phyloP scores from a whole-genome alignment of 208 protist species.

The Trichomonas vaginalis region DNA sequence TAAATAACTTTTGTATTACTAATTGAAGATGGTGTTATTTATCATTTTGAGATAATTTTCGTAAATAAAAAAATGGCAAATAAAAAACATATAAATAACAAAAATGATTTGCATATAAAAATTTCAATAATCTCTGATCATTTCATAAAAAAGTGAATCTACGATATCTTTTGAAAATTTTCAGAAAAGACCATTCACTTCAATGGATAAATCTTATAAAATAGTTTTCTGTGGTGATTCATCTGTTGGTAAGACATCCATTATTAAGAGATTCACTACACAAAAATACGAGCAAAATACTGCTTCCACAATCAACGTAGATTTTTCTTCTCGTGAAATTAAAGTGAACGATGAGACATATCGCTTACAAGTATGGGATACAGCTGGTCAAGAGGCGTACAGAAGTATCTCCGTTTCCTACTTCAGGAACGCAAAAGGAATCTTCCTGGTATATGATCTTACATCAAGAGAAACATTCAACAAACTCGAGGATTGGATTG shows the following conservation, averaged over 20 bases:
- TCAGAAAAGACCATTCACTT: too few species aligned
- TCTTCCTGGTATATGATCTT: neutral
- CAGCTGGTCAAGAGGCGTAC: neutral
- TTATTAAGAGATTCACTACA: neutral
- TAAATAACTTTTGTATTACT: too few species aligned
- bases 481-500: neutral
- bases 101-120: too few species aligned
- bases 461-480: neutral
- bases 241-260: neutral
- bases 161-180: too few species aligned
- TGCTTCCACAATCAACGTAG: neutral
- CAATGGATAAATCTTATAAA: neutral
- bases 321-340: neutral
- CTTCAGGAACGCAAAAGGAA: neutral
- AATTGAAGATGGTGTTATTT: too few species aligned
- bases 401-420: neutral
- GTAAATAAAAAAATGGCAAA: too few species aligned
- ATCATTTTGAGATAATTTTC: too few species aligned
- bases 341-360: neutral
- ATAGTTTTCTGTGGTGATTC: slow-evolving; percentile 3
- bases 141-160: too few species aligned
- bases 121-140: too few species aligned
- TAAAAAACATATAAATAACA: too few species aligned
- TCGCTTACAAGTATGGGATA: neutral
- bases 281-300: neutral